A percentile compares a stretch with the other conserved stretches of the same genome.
Conservation (phyloP, 352 stramenopile genomes). For the Phytopythium kandeliae region DNA sequence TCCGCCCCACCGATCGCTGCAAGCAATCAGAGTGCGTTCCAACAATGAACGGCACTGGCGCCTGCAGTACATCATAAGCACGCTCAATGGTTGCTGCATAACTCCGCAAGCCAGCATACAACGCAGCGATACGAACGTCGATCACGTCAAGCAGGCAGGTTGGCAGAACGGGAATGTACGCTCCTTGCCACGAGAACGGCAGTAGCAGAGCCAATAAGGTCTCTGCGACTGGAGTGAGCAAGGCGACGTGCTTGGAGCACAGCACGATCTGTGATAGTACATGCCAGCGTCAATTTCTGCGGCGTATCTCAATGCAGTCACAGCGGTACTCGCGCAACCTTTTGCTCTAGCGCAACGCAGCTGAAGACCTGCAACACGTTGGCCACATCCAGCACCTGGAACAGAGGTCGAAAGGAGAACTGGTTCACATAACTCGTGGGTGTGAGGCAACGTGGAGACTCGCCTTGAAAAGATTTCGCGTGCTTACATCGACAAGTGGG, state of each 20-base stretch:
- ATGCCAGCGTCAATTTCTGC: neutral
- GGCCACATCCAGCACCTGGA: slow-evolving; percentile 88
- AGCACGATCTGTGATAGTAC: slow-evolving; percentile 70
- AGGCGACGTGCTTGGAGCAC: slow-evolving; percentile 83
- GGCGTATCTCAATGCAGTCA: slow-evolving; percentile 2
- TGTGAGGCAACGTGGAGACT: neutral
- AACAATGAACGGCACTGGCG: slow-evolving; percentile 93
- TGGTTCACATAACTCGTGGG: slow-evolving; percentile 8
- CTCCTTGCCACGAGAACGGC: slow-evolving; percentile 93
- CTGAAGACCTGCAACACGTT: slow-evolving; percentile 91
- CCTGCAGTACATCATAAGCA: slow-evolving; percentile 18
- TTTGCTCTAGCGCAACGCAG: slow-evolving; percentile 87
- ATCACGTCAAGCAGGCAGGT: slow-evolving; percentile 91
- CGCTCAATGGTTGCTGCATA: neutral
- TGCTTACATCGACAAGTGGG: slow-evolving; percentile 83
- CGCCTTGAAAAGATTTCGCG: neutral
- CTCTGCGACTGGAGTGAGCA: slow-evolving; percentile 91
- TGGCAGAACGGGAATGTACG: slow-evolving; percentile 93
- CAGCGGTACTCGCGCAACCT: slow-evolving; percentile 26
- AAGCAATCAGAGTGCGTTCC: slow-evolving; percentile 85
- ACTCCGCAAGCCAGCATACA: neutral
- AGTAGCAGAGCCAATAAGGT: slow-evolving; percentile 89
- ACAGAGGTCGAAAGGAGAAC: slow-evolving; percentile 93
- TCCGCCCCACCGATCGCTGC: slow-evolving; percentile 47
- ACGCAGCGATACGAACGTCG: slow-evolving; percentile 51